Evolutionary conservation across 73 alveolate species (phyloP), one percentile per base, ranked within the genome.

Genomic region (Symbiodinium pilosum): DNA sequence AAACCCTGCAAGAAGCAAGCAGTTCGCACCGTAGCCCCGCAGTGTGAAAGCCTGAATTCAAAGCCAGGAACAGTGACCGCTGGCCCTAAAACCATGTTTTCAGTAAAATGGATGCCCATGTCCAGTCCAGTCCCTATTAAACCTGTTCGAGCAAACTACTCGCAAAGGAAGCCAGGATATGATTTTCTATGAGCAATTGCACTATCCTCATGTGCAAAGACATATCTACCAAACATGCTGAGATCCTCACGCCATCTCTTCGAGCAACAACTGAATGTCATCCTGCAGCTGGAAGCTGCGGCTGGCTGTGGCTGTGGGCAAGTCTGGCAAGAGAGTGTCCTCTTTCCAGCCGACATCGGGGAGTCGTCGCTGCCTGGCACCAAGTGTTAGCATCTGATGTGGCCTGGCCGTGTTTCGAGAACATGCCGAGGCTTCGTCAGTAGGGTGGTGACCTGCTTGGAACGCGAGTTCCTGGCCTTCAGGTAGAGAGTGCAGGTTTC

Each of bases 381-480:
- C 14, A 47, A 47, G 59, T 47, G 59, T 47, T 47, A 18, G 20
- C 54, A 2, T 9, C 14, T 11, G 54, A 4, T 77, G 87, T 16
- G 36, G 26, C 51, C n/a, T n/a, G n/a, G n/a, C n/a, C n/a, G n/a
- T n/a, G n/a, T n/a, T n/a, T n/a, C n/a, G n/a, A n/a, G n/a, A 40
- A 38, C 54, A 85, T 56, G 94, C 5, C 85, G 32, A 83, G 85
- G 68, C 20, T 20, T 34, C 95, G 97, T 91, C 52, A 91, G 52
- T 54, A 91, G 56, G 39, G 97, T 75, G 40, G 97, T 91, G 81
- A 91, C 75, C 47, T 91, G 97, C 97, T 91, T 91, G 81, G 97
- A 91, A 42, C 97, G 97, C 88, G 97, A 91, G 97, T 91, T 91
- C 81, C 97, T 41, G 40, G 97, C 97, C 97, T 91, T 41, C 77